Base-by-base conservation (phyloP, 2,329 filamentous ascomycete species). In the Aspergillus novoparasiticus region DNA sequence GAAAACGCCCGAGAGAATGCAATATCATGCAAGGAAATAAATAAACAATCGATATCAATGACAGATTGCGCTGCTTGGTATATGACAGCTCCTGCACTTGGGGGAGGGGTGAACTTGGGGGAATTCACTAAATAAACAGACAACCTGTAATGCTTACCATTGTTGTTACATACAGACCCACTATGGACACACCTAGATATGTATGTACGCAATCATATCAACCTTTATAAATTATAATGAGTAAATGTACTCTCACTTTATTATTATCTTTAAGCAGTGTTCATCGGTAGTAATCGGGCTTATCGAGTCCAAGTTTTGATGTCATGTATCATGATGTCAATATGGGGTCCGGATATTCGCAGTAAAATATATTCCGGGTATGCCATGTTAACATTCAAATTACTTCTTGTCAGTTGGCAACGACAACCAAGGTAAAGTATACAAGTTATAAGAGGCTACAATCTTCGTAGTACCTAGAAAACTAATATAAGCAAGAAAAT, bases 11-110 rank as follows among this genome's bases (percentile, higher is more conserved):
- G 51, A 39, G 32, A 39, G 32, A 39, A 55, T 55, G 51, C 51
- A 55, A 55, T 55, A 23, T 26, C 34, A 55, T 55, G 51, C 51
- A 55, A 21, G 51, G 36, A 36, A 55, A 55, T 39, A 19, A 21
- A 19, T 55, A 8, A 11, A 21, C 30, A 32, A 34, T 51, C 0
- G 9, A n/a, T 32, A 30, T 34, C 6, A 1, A 32, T 51, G 10
- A 34, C 16, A 32, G 28, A n/a, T n/a, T 51, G 19, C 48, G n/a
- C 6, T 51, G 26, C 26, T 30, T n/a, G 10, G 14, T 51, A 51
- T 32, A 34, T 32, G 57, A 50, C 51, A 5, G 46, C 53, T n/a
- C 19, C 26, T 50, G 8, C 23, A 30, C 46, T 30, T 50, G 26
- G 16, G 3, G 26, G 46, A 28, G 28, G 28, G 30, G 21, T 16